Evolutionary conservation across 345 rosid species (phyloP), one percentile per base, ranked within the genome.

Genomic region (Pistacia atlantica): DNA sequence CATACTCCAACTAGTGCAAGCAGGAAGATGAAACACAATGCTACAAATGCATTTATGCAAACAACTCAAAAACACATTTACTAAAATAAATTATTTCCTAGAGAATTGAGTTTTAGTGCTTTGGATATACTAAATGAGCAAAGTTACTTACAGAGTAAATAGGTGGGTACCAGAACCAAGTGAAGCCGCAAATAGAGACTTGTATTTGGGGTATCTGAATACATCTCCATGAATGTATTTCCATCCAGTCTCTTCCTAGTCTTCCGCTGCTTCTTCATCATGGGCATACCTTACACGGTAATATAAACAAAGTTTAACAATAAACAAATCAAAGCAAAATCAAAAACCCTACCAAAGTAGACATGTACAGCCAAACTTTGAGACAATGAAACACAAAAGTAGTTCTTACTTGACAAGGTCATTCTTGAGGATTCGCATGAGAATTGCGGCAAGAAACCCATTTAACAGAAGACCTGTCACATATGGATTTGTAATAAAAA

Each of bases 181-280:
- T 13, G 89, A 79, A 31, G 91, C 89, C 8, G 89, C 80, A 74
- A 88, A 76, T 37, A 88, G 54, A 28, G 91, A 86, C 75, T 88
- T 84, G 71, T 69, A 76, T 66, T 81, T 81, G 13, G 91, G 91
- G 60, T 81, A 88, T 77, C 91, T 80, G 73, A 88, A 88, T 0
- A 88, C 89, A 71, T 88, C 91, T 7, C 91, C 91, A 14, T 88
- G 89, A 28, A 88, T 86, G 83, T 88, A 86, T 62, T 88, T 88
- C 91, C 91, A 72, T 49, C 54, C 54, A 49, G 88, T 86, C 83
- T 88, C 89, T 63, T 88, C 91, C 64, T 83, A 85, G 72, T 88
- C 89, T 62, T 86, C 89, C 67, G 85, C 87, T 38, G 88, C 20
- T 72, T 88, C 91, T 80, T 88, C 91, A 76, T 88, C 91, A 62